Percentiles rank a stretch among this genome's conserved stretches.
phyloP scores from a whole-genome alignment of 192 early-diverging fungal genomes.

The Jimgerdemannia flammicorona region DNA sequence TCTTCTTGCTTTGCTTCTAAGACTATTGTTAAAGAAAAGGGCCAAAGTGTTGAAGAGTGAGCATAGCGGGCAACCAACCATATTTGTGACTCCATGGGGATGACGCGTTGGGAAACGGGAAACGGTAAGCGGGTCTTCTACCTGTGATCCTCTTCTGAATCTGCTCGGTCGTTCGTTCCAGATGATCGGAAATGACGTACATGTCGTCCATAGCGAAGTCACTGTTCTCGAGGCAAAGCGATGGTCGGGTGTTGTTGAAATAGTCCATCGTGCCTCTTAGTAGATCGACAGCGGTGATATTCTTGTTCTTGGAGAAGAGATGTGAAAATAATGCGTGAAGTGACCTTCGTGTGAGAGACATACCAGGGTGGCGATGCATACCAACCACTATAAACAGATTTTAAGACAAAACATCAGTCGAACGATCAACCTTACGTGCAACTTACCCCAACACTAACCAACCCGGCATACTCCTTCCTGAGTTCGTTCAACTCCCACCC shows the following conservation, averaged over 20 bases:
- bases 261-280: slow-evolving; percentile 1
- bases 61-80: no score
- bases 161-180: background rate
- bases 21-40: background rate
- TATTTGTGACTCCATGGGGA: no score
- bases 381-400: no score
- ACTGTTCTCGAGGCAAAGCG: background rate
- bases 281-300: background rate
- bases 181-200: background rate
- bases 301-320: background rate
- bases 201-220: background rate
- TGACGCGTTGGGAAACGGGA: no score
- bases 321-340: background rate
- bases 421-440: background rate
- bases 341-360: no score
- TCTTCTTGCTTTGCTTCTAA: background rate
- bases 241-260: slow-evolving; percentile 8
- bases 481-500: background rate
- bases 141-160: background rate
- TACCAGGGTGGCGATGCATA: no score
- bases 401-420: no score
- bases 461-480: background rate
- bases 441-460: background rate
- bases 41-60: background rate
- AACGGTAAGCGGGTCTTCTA: background rate